Conservation (phyloP, 306 rosid genomes). For the Potentilla sterilis region DNA sequence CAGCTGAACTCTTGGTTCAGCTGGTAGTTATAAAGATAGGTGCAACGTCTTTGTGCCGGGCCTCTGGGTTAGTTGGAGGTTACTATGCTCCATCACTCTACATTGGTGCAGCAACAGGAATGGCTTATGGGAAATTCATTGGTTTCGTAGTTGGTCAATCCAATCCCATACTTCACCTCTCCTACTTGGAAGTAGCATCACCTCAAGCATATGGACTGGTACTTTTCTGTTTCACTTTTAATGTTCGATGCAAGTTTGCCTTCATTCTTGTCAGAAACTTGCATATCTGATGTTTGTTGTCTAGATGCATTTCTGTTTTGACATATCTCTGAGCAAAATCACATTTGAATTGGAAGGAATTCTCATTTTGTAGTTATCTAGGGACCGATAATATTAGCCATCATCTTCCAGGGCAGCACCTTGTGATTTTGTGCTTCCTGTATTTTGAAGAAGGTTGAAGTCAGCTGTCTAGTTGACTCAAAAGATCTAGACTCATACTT, state of each 20-base stretch:
- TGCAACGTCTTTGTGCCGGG: conserved; percentile 85
- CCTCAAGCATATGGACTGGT: conserved; percentile 99
- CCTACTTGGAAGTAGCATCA: conserved; percentile 86
- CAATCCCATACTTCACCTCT: conserved; percentile 49
- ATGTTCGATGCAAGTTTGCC: conserved; percentile 19
- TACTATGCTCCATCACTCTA: conserved; percentile 95
- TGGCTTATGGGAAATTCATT: conserved; percentile 84
- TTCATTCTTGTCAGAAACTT: conserved; percentile 15
- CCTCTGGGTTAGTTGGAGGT: conserved; percentile 94
- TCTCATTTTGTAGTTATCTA: conserved; percentile 12
- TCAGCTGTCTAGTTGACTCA: not conserved
- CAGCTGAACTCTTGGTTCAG: conserved; percentile 77
- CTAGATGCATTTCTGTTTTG: conserved; percentile 6
- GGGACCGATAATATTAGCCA: conserved; percentile 12
- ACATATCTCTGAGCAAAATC: conserved; percentile 24
- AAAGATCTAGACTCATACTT: not conserved
- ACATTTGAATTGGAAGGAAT: conserved; percentile 21
- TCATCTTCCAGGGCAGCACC: conserved; percentile 14
- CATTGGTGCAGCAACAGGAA: conserved; percentile 93
- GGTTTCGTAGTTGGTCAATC: conserved; percentile 57
- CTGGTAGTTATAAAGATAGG: conserved; percentile 73
- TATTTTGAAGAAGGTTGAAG: not conserved
- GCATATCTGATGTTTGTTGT: conserved; percentile 9
- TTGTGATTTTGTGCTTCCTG: conserved; percentile 14
- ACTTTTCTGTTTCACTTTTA: conserved; percentile 30